Evolutionary conservation across 163 green algal genomes (phyloP).

Genomic region (Scenedesmus sp.): DNA sequence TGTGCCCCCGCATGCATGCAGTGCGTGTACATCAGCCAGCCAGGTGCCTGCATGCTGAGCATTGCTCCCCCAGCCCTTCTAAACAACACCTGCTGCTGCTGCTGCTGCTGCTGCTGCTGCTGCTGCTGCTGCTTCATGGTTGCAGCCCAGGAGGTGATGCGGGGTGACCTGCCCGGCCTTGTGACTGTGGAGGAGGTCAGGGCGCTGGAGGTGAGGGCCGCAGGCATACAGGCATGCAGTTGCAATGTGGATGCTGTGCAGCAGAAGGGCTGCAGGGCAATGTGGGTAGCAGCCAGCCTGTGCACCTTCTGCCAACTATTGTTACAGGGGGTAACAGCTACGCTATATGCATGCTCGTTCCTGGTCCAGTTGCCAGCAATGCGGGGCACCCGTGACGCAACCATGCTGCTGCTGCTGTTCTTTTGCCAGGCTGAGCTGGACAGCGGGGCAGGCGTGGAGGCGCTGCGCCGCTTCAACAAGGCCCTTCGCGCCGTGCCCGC

Average conservation of each 20-base stretch:
- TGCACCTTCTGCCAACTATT: no score
- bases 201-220: conserved; percentile 70
- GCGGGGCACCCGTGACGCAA: background rate
- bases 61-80: background rate
- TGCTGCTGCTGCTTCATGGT: background rate
- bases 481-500: conserved; percentile 71
- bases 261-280: background rate
- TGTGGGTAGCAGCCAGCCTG: background rate
- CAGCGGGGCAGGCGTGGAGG: conserved; percentile 71
- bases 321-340: no score
- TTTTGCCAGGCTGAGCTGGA: conserved; percentile 80
- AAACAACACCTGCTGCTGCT: background rate
- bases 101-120: background rate
- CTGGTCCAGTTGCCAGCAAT: no score
- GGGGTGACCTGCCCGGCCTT: conserved; percentile 61
- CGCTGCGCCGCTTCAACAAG: conserved; percentile 88
- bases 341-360: no score
- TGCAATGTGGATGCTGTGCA: background rate
- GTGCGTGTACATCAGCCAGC: no score
- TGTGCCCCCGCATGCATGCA: no score
- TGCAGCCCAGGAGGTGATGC: conserved; percentile 38
- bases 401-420: background rate
- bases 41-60: background rate
- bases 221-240: background rate
- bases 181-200: conserved; percentile 75